Base-by-base conservation (phyloP, 2,329 filamentous ascomycete species). In the Colletotrichum euphorbiae region DNA sequence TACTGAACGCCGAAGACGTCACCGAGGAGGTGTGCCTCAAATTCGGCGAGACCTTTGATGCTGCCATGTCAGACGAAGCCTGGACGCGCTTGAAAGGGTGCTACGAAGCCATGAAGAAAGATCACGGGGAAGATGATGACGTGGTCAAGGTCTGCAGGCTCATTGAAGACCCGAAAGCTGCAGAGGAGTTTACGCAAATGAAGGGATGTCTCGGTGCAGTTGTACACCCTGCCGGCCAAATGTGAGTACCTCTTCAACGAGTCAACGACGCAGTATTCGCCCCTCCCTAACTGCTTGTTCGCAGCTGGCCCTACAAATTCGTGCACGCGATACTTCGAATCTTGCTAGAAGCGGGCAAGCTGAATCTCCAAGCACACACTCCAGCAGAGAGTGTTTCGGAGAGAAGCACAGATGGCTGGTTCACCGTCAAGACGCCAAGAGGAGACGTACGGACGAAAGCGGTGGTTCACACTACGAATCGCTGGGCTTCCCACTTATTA, bases 401-500 rank as follows among this genome's bases (percentile, higher is more conserved):
- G 2, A 42, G 21, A 4, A 38, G 21, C 28, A 0, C 38, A 15
- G 38, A 57, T 7, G 54, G 54, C 54, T 57, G 54, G 54, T 85
- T 84, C 72, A 74, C 75, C 1, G 71, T 89, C 5, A 71, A 77
- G 3, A 88, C 87, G 0, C 64, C 72, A 0, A 77, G 82, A 5
- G 86, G 85, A 2, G 71, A 54, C 0, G 78, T 89, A 24, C 74
- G 72, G 2, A 78, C 85, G 6, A 77, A 77, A 1, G 82, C 89
- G 60, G 77, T 90, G 2, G 78, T 90, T 3, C 85, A 90, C 70
- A 84, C 85, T 6, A 89, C 86, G 2, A 89, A 90, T 68, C 85
- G 78, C 3, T 84, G 84, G 70, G 79, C 84, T 0, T 75, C 81
- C 0, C 81, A 86, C 55, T 80, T 89, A 0, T 71, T 89, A 2